Base-by-base conservation (phyloP, 1,284 basidiomycete genomes). In the Apiotrichum mycotoxinovorans region DNA sequence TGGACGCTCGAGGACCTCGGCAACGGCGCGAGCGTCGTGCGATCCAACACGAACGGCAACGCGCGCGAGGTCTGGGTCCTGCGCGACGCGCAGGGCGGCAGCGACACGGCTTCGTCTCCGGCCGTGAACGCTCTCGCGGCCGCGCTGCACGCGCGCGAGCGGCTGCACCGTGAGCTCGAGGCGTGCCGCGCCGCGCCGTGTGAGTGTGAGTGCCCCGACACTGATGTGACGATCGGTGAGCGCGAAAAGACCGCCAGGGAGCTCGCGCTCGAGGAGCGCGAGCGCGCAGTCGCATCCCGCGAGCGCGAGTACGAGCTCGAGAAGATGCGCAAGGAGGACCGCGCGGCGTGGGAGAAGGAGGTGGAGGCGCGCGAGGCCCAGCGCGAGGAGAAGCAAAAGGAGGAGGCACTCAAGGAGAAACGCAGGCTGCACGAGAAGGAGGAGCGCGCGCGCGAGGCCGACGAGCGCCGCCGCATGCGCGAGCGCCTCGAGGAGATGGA, bases 11-110 rank as follows among this genome's bases (percentile, higher is more conserved):
- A 75, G 52, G 68, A 74, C 26, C 58, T 75, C 4, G 67, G 68
- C 17, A 54, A 60, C 17, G 71, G 71, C 26, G 71, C 73, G 9
- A 66, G 66, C 41, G 64, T 74, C 30, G 66, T 72, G 10, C 60
- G 67, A 45, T 56, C 62, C 41, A 56, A 43, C 27, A 52, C 54
- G 20, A 8, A 27, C 30, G 49, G 37, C 33, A 26, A 22, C 37
- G 69, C 67, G 38, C 62, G 66, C 43, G 73, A 75, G 46, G 68
- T 75, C 12, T 75, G 73, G 73, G 67, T 75, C 14, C 53, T 75
- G 23, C 56, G 62, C 27, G 51, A 34, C 20, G 62, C 54, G 20
- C 63, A 66, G 17, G 58, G 48, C 26, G 57, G 61, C 26, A 23
- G 3, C 27, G 26, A 45, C 23, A 14, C 25, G 4, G 58, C 53